Conservation (phyloP, 2,329 filamentous ascomycete genomes). For the Cladophialophora psammophila region DNA sequence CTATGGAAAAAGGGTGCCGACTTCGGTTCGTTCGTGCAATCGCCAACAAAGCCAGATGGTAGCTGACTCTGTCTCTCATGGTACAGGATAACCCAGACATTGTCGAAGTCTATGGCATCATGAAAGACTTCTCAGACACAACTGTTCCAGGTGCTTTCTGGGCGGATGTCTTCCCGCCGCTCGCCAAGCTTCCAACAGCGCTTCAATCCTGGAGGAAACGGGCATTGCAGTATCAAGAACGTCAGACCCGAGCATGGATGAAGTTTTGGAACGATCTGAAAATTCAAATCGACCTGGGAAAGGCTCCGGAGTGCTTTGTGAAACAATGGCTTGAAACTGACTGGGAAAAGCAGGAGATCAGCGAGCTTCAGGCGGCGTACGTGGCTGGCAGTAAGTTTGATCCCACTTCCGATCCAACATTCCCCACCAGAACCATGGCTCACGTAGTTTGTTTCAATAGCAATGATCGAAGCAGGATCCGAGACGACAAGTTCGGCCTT, state of each 20-base stretch:
- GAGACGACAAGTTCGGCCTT: slow-evolving; percentile 23
- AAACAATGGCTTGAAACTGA: slow-evolving; percentile 21
- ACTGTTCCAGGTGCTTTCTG: slow-evolving; percentile 22
- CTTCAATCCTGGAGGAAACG: slow-evolving; percentile 27
- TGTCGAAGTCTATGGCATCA: slow-evolving; percentile 21
- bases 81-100: slow-evolving; percentile 28
- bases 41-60: neutral
- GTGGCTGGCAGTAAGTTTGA: slow-evolving; percentile 42
- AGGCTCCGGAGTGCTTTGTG: slow-evolving; percentile 28
- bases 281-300: slow-evolving; percentile 20
- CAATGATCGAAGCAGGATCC: slow-evolving; percentile 28
- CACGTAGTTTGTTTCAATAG: slow-evolving; percentile 4
- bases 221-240: slow-evolving; percentile 15
- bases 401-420: neutral
- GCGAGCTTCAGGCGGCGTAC: slow-evolving; percentile 47
- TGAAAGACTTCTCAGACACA: slow-evolving; percentile 25
- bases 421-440: slow-evolving; percentile 12
- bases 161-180: slow-evolving; percentile 29
- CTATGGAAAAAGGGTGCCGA: slow-evolving; percentile 24
- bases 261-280: slow-evolving; percentile 28
- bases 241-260: slow-evolving; percentile 21
- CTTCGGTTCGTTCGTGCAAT: neutral
- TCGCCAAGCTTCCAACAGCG: slow-evolving; percentile 27
- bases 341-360: slow-evolving; percentile 45
- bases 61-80: no score